Conservation (phyloP, 345 rosid species). For the Pugionium cornutum region DNA sequence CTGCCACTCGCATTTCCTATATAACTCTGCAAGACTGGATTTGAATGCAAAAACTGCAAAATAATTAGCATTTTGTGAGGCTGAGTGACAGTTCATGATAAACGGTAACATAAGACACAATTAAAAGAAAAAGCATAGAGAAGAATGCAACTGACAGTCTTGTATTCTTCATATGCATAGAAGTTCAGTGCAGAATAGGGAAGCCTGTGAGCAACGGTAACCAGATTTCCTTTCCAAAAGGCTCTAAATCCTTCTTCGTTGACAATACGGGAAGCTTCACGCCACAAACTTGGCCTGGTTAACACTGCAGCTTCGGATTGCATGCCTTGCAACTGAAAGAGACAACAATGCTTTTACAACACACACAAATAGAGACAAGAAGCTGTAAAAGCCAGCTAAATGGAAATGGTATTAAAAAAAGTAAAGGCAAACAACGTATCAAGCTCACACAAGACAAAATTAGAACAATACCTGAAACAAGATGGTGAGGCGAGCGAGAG, state of each 20-base stretch:
- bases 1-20: conserved; percentile 43
- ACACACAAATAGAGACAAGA: conserved; percentile 2
- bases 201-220: conserved; percentile 87
- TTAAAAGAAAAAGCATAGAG: conserved; percentile 1
- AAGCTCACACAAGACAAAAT: conserved; percentile 2
- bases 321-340: conserved; percentile 97
- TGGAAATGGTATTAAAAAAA: background rate
- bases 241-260: conserved; percentile 93
- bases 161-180: conserved; percentile 79
- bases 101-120: background rate
- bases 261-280: conserved; percentile 77
- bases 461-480: conserved; percentile 68
- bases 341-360: conserved; percentile 21
- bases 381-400: background rate
- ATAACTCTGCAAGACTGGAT: conserved; percentile 43
- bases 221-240: conserved; percentile 95
- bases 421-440: background rate
- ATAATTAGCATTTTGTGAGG: conserved; percentile 3
- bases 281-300: conserved; percentile 66
- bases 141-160: conserved; percentile 47
- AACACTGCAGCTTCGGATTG: conserved; percentile 68
- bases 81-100: conserved; percentile 18
- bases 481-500: conserved; percentile 94
- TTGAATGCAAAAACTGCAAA: conserved; percentile 64
- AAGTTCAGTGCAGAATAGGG: conserved; percentile 84